Base-by-base conservation (phyloP, 2,329 filamentous ascomycete species). In the Huntiella moniliformis region DNA sequence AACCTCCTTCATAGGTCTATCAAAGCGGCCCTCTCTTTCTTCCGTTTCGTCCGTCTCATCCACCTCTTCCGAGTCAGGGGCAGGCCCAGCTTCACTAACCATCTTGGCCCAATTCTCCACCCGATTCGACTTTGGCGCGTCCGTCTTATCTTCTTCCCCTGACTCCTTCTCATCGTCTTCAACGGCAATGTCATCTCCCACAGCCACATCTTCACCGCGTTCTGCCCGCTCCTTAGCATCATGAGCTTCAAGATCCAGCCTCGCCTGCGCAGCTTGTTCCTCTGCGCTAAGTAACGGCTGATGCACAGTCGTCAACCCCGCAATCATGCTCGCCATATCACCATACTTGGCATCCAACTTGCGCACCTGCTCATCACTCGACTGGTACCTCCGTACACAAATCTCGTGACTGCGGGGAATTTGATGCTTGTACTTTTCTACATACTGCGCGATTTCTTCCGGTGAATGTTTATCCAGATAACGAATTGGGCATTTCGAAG, bases 291-390 rank as follows among this genome's bases (percentile, higher is more conserved):
- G 66, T 74, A 91, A 85, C 4, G 83, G 79, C 57, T 91, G 82
- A 58, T 96, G 88, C 54, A 92, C 84, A 52, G 79, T 74, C 42
- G 86, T 83, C 35, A 96, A 67, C 6, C 85, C 85, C 59, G 91
- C 80, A 51, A 96, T 92, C 88, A 96, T 95, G 62, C 76, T 92
- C 54, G 84, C 85, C 38, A 95, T 67, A 58, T 80, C 88, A 52
- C 85, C 86, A 58, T 95, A 96, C 60, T 95, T 96, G 51, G 84
- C 84, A 59, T 96, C 88, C 46, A 96, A 68, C 61, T 92, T 83
- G 53, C 77, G 77, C 56, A 93, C 82, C 56, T 87, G 82, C 52
- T 82, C 74, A 54, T 88, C 80, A 56, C 87, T 88, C 60, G 76
- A 80, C 62, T 93, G 84, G 58, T 94, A 94, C 48, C 87, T 75